Percentiles rank a stretch among this genome's conserved stretches.
phyloP scores from a whole-genome alignment of 495 filamentous ascomycete species.

The Daldinia vernicosa region DNA sequence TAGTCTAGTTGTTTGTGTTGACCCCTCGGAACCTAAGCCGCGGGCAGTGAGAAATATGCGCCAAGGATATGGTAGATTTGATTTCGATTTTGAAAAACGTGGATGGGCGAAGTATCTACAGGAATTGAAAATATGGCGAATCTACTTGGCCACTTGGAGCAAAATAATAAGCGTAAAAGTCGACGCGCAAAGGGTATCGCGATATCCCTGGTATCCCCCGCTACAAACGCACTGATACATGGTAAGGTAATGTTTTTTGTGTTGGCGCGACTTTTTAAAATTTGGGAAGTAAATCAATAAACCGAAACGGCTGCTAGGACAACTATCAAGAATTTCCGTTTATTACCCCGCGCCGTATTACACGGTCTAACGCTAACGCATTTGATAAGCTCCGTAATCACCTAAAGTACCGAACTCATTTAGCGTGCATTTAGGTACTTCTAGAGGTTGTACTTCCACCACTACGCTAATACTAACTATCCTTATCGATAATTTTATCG shows the following conservation, averaged over 20 bases:
- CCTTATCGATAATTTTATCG: conserved; percentile 30
- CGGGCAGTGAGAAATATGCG: neutral
- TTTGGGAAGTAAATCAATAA: conserved; percentile 22
- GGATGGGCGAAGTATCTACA: neutral
- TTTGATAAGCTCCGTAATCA: neutral
- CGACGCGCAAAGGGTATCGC: conserved; percentile 7
- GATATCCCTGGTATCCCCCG: conserved; percentile 9
- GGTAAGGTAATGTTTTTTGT: conserved; percentile 1
- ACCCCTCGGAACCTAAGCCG: neutral
- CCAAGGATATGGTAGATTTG: neutral
- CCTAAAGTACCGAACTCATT: neutral
- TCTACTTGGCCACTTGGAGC: neutral
- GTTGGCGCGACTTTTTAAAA: conserved; percentile 6
- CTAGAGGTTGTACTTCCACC: neutral
- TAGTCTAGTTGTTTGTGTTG: conserved; percentile 5
- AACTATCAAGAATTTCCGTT: conserved; percentile 15
- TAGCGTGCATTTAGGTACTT: neutral
- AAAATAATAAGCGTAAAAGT: neutral
- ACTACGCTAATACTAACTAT: neutral
- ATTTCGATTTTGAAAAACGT: no score
- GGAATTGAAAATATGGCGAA: neutral
- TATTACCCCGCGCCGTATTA: neutral
- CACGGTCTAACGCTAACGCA: neutral
- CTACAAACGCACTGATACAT: neutral
- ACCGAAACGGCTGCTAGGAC: conserved; percentile 38